Percentiles rank a stretch among this genome's conserved stretches.
These are phyloP conservation scores for Epichloe sylvatica DNA, from an alignment of 2,329 filamentous ascomycete genomes.

Conservation along the genomic window DNA sequence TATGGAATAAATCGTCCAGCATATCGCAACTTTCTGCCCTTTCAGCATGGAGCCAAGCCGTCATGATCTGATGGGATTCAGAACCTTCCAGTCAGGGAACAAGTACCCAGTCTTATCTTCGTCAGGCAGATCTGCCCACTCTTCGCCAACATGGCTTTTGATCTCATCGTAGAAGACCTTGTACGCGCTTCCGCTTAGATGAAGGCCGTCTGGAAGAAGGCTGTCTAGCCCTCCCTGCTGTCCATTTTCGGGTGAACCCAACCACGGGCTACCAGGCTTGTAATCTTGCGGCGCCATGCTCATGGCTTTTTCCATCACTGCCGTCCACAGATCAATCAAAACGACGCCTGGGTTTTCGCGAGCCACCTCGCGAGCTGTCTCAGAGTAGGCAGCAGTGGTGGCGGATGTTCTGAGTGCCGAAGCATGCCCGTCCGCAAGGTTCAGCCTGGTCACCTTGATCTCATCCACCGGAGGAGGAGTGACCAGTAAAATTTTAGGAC, in stretches of 20 bases:
- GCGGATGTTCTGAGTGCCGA: conserved; percentile 30
- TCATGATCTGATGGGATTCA: conserved; percentile 4
- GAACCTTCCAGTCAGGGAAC: conserved; percentile 35
- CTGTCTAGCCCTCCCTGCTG: conserved; percentile 35
- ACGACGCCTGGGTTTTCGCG: conserved; percentile 51
- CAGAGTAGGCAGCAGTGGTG: conserved; percentile 42
- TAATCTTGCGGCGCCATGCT: conserved; percentile 44
- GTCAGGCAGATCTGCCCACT: conserved; percentile 23
- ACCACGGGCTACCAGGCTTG: conserved; percentile 30
- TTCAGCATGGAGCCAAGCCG: not conserved
- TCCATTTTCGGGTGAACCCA: conserved; percentile 37
- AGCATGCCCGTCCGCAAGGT: conserved; percentile 31
- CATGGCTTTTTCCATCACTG: conserved; percentile 58
- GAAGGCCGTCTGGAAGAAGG: conserved; percentile 44
- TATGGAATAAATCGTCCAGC: not conserved
- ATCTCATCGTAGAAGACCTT: conserved; percentile 36
- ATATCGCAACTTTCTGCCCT: too few species aligned
- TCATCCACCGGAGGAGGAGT: conserved; percentile 76
- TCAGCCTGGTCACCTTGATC: conserved; percentile 42
- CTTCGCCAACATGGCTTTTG: conserved; percentile 31
- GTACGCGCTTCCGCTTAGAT: conserved; percentile 41
- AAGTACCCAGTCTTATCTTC: conserved; percentile 27
- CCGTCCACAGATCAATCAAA: conserved; percentile 67
- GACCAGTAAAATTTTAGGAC: conserved; percentile 60
- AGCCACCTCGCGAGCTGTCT: conserved; percentile 51